Evolutionary conservation across 352 stramenopile species (phyloP).

Genomic region (Globisporangium heterothallicum): DNA sequence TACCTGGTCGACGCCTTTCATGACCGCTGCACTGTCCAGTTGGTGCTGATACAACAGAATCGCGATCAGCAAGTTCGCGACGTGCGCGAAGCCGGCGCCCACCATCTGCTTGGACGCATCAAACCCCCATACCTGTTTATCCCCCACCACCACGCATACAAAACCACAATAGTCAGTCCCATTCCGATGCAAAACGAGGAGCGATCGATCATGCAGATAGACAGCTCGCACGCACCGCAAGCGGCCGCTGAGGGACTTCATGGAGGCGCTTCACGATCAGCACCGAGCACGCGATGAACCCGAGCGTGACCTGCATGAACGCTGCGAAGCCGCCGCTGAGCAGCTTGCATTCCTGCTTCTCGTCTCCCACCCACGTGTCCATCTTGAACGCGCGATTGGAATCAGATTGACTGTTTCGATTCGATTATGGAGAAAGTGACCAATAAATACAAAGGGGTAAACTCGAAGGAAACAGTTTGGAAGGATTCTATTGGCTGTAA

Average conservation of each 20-base stretch:
- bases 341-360: slow-evolving; percentile 67
- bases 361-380: background rate
- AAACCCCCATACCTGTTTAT: slow-evolving; percentile 67
- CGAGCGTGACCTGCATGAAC: slow-evolving; percentile 70
- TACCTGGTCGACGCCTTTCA: slow-evolving; percentile 51
- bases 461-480: background rate
- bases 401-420: too few species aligned
- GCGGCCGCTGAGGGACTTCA: slow-evolving; percentile 68
- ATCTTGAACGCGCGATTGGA: background rate
- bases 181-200: background rate
- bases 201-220: background rate
- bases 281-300: slow-evolving; percentile 79
- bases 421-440: too few species aligned
- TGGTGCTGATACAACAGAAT: slow-evolving; percentile 68
- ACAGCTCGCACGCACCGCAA: slow-evolving; percentile 36
- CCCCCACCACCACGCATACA: background rate
- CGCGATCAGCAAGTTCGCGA: slow-evolving; percentile 83
- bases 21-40: slow-evolving; percentile 13
- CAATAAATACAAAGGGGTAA: background rate
- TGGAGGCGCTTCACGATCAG: slow-evolving; percentile 68
- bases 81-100: slow-evolving; percentile 75
- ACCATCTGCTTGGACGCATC: slow-evolving; percentile 86
- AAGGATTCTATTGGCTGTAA: background rate
- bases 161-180: slow-evolving; percentile 1
- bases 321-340: slow-evolving; percentile 73